Conservation (phyloP, 2,329 filamentous ascomycete species). For the Cladosporium sp. region DNA sequence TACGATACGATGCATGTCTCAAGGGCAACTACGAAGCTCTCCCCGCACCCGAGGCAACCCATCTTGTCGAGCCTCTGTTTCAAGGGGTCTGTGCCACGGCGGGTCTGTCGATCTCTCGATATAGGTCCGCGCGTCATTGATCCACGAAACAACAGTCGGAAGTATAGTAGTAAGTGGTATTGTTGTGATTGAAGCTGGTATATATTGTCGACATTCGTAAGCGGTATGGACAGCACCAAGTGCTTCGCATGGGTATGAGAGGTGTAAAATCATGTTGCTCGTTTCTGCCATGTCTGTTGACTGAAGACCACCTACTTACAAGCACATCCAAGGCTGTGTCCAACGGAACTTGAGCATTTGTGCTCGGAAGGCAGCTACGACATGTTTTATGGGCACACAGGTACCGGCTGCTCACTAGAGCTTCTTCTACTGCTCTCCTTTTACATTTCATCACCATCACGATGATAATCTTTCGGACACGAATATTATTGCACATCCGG, state of each 20-base stretch:
- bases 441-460: background rate
- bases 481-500: background rate
- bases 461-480: background rate
- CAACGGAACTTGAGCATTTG: background rate
- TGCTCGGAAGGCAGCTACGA: background rate
- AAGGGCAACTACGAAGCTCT: background rate
- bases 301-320: too few species aligned
- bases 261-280: background rate
- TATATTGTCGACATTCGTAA: background rate
- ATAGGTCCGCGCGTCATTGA: background rate
- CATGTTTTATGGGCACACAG: background rate
- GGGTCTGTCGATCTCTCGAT: slow-evolving; percentile 6
- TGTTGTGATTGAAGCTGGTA: background rate
- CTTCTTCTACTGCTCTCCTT: background rate
- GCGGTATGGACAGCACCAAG: too few species aligned
- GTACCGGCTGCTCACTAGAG: background rate
- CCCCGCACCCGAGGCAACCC: background rate
- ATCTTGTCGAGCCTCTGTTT: too few species aligned
- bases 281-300: too few species aligned
- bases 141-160: background rate
- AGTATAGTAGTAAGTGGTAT: background rate
- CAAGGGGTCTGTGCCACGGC: background rate
- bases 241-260: background rate
- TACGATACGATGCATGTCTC: background rate
- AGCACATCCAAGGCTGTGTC: background rate